Base-by-base conservation (phyloP, 352 stramenopile genomes). In the Pythium biforme region DNA sequence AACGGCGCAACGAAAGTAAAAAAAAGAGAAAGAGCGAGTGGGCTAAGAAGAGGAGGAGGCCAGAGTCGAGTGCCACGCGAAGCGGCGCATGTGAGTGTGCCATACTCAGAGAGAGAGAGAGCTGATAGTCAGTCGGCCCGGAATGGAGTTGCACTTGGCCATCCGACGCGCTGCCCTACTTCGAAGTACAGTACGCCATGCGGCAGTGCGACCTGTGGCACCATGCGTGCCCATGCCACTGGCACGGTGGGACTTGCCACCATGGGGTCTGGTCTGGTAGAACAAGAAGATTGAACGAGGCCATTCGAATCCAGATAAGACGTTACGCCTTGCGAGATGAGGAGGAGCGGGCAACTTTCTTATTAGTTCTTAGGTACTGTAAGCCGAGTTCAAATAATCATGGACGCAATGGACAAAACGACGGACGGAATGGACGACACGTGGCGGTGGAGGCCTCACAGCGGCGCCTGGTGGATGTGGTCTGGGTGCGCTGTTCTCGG, bases 401-500 rank as follows among this genome's bases (percentile, higher is more conserved):
- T 23, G 25, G n/a, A 26, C 31, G n/a, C 49, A 41, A 10, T 9
- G 15, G 14, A 17, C 10, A n/a, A 52, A 37, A 37, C 31, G 31
- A 37, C 31, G 31, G 31, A 26, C 31, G n/a, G 27, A 41, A 10
- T 9, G 15, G 14, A 17, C 10, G 8, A 52, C 10, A 37, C 31
- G 31, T n/a, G n/a, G n/a, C n/a, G n/a, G n/a, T n/a, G n/a, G n/a
- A n/a, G n/a, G n/a, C n/a, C n/a, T n/a, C n/a, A 37, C 31, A 11
- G 31, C 12, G 37, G 37, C 17, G 37, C 37, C 37, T 10, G 5
- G 31, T 34, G 31, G 31, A 10, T 14, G 37, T 43, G 37, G 37
- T 43, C 37, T 14, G n/a, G 37, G 20, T 15, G 62, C 22, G 33
- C 56, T 79, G 59, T 59, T 70, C 47, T 83, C 75, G 41, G 86